A percentile compares a stretch with the other conserved stretches of the same genome.
Evolutionary conservation across 2,329 filamentous ascomycete genomes (phyloP).

Genomic region (Aspergillus novofumigatus): DNA sequence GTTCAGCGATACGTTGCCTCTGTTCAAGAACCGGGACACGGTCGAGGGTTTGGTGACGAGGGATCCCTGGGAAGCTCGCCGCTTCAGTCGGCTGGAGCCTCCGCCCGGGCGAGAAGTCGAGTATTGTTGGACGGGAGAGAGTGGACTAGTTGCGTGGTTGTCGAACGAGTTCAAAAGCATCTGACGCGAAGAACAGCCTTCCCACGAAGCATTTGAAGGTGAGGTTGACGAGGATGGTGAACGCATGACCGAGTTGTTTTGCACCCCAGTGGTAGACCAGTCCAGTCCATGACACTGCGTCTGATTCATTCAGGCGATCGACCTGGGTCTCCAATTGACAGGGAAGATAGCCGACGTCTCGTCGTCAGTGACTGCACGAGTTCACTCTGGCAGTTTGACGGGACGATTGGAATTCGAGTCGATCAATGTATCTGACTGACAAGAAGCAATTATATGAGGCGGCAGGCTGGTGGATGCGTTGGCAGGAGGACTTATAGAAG

Average conservation of each 20-base stretch:
- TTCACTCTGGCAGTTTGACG: background rate
- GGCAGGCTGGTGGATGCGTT: background rate
- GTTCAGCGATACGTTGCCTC: constrained; percentile 39
- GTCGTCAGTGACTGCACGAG: no score
- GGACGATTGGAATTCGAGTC: background rate
- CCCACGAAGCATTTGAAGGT: constrained; percentile 13
- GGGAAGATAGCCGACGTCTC: no score
- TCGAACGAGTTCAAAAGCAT: constrained; percentile 11
- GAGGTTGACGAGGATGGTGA: constrained; percentile 19
- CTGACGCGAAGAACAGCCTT: constrained; percentile 12
- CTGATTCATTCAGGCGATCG: constrained; percentile 28
- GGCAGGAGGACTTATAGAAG: background rate
- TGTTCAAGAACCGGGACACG: constrained; percentile 34
- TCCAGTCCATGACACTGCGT: constrained; percentile 29
- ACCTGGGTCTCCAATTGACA: background rate
- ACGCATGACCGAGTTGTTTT: constrained; percentile 28
- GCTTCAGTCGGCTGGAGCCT: constrained; percentile 26
- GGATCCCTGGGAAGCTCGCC: constrained; percentile 36
- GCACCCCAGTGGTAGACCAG: constrained; percentile 20
- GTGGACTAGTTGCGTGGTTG: constrained; percentile 13
- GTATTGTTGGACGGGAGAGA: constrained; percentile 18
- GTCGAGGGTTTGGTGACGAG: constrained; percentile 31
- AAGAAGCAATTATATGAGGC: background rate
- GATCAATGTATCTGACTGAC: background rate
- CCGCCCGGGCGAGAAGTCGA: constrained; percentile 9